A percentile compares a stretch with the other conserved stretches of the same genome.
Evolutionary conservation across 1,284 basidiomycete species (phyloP).

Genomic region (Ceratobasidium theobromae): DNA sequence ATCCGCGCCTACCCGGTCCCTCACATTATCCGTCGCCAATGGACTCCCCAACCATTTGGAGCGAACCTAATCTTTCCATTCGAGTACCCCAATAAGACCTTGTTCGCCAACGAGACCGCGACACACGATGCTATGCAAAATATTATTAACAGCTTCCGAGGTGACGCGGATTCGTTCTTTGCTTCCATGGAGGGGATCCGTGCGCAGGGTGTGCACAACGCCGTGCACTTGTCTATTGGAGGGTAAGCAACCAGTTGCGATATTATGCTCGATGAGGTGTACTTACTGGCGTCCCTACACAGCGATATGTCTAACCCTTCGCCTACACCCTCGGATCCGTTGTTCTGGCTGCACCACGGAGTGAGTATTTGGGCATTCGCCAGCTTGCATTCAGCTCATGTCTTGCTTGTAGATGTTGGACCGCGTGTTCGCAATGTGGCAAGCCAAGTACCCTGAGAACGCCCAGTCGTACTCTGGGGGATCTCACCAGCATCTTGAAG

Average conservation of each 20-base stretch:
- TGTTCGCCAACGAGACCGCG: conserved; percentile 27
- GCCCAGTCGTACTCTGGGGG: conserved; percentile 18
- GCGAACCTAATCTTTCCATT: conserved; percentile 30
- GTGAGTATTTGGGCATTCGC: neutral
- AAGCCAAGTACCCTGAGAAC: conserved; percentile 23
- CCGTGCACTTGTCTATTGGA: conserved; percentile 24
- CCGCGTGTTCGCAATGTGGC: conserved; percentile 22
- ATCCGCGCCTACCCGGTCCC: conserved; percentile 31
- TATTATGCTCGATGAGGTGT: neutral
- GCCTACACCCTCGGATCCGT: conserved; percentile 30
- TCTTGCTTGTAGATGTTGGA: conserved; percentile 2
- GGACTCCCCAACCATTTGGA: conserved; percentile 31
- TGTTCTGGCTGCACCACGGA: conserved; percentile 27
- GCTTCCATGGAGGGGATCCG: conserved; percentile 23
- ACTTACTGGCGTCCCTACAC: neutral
- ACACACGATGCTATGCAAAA: conserved; percentile 12
- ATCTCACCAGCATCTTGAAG: conserved; percentile 1
- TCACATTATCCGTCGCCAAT: conserved; percentile 30
- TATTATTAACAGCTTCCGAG: conserved; percentile 15
- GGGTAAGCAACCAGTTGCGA: neutral
- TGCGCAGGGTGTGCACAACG: conserved; percentile 31
- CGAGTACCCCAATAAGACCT: conserved; percentile 17
- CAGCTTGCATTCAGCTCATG: neutral
- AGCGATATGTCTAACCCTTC: conserved; percentile 31
- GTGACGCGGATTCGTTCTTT: conserved; percentile 25